Evolutionary conservation across 2,329 filamentous ascomycete genomes (phyloP).

Genomic region (Aspergillus sp.): DNA sequence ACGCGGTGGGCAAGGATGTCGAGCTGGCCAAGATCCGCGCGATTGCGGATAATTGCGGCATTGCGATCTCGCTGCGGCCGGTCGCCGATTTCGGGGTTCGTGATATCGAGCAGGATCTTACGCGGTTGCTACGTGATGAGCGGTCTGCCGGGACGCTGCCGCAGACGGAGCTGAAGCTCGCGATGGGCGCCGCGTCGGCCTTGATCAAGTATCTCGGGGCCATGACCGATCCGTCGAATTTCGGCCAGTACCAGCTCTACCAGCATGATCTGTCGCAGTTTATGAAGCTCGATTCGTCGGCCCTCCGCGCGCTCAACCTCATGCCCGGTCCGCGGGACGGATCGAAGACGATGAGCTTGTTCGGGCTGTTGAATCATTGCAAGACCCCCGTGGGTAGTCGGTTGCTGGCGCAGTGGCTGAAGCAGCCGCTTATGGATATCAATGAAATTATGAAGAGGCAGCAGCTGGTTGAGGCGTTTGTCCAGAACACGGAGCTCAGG

Average conservation of each 20-base stretch:
- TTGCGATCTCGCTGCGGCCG: slow-evolving; percentile 75
- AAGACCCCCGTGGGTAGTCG: slow-evolving; percentile 90
- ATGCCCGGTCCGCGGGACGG: slow-evolving; percentile 95
- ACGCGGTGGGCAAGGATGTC: slow-evolving; percentile 71
- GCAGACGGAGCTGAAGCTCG: slow-evolving; percentile 85
- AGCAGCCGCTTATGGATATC: slow-evolving; percentile 90
- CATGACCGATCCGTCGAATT: slow-evolving; percentile 85
- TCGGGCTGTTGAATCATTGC: slow-evolving; percentile 90
- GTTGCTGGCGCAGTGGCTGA: slow-evolving; percentile 88
- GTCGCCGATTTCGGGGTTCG: slow-evolving; percentile 70
- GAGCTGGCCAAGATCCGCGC: slow-evolving; percentile 79
- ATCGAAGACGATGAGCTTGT: slow-evolving; percentile 95
- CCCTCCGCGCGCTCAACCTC: slow-evolving; percentile 84
- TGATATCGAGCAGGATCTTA: slow-evolving; percentile 92
- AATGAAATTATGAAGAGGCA: slow-evolving; percentile 83
- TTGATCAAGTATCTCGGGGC: slow-evolving; percentile 90
- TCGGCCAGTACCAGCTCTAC: slow-evolving; percentile 93
- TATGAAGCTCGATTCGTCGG: slow-evolving; percentile 96
- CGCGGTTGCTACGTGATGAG: slow-evolving; percentile 79
- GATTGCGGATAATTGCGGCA: slow-evolving; percentile 85
- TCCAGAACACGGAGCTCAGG: slow-evolving; percentile 80
- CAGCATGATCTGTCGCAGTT: slow-evolving; percentile 95
- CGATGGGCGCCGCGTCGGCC: slow-evolving; percentile 89
- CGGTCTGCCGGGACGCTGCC: slow-evolving; percentile 65
- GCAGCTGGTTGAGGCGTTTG: slow-evolving; percentile 90